These are phyloP conservation scores for Penicillium mononematosum DNA, from an alignment of 495 filamentous ascomycete species.

Conservation along the genomic window DNA sequence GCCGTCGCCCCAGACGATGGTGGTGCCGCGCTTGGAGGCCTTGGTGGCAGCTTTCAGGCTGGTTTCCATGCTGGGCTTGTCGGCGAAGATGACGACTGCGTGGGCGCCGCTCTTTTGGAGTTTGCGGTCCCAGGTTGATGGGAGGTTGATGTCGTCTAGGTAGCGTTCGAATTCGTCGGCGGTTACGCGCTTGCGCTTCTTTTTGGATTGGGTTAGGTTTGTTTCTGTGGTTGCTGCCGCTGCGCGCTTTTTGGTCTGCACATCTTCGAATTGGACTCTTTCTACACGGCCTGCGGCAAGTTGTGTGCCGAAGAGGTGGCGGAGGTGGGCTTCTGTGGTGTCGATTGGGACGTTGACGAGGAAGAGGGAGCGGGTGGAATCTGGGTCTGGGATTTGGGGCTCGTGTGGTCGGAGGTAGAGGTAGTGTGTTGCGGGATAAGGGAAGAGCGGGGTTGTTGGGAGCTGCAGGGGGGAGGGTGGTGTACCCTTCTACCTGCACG, in stretches of 20 bases:
- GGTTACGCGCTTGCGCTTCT: conserved; percentile 66
- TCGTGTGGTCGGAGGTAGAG: conserved; percentile 82
- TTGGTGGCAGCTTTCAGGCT: conserved; percentile 72
- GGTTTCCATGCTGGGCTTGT: conserved; percentile 67
- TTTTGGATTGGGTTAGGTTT: conserved; percentile 36
- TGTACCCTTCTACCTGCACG: conserved; percentile 50
- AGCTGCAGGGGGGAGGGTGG: conserved; percentile 53
- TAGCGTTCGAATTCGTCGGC: conserved; percentile 51
- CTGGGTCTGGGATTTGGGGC: conserved; percentile 69
- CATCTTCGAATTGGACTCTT: conserved; percentile 65
- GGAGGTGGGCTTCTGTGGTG: conserved; percentile 72
- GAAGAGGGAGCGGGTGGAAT: conserved; percentile 77
- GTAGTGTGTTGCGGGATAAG: conserved; percentile 67
- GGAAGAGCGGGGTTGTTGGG: conserved; percentile 58
- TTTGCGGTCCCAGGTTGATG: conserved; percentile 72
- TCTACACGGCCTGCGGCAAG: conserved; percentile 76
- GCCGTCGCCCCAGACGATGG: conserved; percentile 62
- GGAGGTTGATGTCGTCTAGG: conserved; percentile 54
- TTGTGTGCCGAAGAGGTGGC: conserved; percentile 66
- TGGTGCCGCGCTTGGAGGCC: conserved; percentile 50
- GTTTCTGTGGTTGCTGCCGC: conserved; percentile 24
- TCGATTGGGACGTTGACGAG: conserved; percentile 85
- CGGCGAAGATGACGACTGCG: conserved; percentile 79
- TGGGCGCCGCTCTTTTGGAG: conserved; percentile 70
- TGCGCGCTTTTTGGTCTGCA: conserved; percentile 44